phyloP scores from a whole-genome alignment of 257 asterid genomes.

The Ballota nigra region DNA sequence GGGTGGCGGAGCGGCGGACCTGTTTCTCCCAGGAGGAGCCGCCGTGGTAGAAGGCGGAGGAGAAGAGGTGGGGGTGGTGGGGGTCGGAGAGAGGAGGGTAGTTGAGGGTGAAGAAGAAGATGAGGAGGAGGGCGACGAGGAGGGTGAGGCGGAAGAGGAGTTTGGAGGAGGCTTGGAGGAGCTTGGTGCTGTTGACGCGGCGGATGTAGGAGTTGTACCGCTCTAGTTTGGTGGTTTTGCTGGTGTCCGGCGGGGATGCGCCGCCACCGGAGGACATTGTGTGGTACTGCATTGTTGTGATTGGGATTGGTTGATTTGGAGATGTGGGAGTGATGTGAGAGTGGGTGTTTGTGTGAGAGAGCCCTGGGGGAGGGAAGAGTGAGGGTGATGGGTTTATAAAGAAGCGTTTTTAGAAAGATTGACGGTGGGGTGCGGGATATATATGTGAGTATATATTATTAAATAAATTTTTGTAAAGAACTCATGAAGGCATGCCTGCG shows the following conservation, averaged over 20 bases:
- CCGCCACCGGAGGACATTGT: slow-evolving; percentile 30
- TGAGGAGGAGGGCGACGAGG: slow-evolving; percentile 65
- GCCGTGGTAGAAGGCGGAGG: slow-evolving; percentile 74
- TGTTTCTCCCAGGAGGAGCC: slow-evolving; percentile 83
- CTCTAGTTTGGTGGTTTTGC: slow-evolving; percentile 67
- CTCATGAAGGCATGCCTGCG: no score
- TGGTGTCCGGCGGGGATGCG: slow-evolving; percentile 51
- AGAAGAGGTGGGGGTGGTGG: slow-evolving; percentile 50
- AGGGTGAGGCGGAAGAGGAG: slow-evolving; percentile 88
- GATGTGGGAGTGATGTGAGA: background rate
- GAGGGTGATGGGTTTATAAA: slow-evolving; percentile 45
- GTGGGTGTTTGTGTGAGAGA: slow-evolving; percentile 16
- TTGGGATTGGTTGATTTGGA: background rate
- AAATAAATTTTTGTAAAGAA: background rate
- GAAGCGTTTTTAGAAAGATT: background rate
- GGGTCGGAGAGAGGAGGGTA: slow-evolving; percentile 46
- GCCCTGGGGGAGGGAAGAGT: slow-evolving; percentile 40
- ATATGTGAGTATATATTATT: background rate
- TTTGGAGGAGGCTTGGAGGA: slow-evolving; percentile 81
- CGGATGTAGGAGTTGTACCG: slow-evolving; percentile 79
- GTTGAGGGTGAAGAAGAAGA: slow-evolving; percentile 77
- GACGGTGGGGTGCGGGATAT: background rate
- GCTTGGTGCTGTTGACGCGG: slow-evolving; percentile 67
- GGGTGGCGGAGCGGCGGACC: slow-evolving; percentile 82
- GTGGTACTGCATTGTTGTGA: slow-evolving; percentile 39